Percentiles rank a stretch among this genome's conserved stretches.
phyloP scores from a whole-genome alignment of 805 yeast genomes.

The Cephaloascus fragrans region DNA sequence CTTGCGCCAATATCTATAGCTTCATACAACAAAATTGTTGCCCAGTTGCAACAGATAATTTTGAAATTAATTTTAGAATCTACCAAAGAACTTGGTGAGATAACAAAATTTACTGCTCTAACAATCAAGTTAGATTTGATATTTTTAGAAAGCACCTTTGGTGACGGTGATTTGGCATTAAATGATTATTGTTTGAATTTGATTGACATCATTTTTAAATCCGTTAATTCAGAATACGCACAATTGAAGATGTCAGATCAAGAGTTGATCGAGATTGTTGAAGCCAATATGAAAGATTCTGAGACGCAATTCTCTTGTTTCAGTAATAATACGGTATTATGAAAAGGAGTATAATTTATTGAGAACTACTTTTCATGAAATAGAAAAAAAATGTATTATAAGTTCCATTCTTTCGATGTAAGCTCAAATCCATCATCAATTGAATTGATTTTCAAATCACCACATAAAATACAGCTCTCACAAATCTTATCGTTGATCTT shows the following conservation, averaged over 20 bases:
- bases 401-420: conserved; percentile 37
- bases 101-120: not conserved
- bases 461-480: conserved; percentile 66
- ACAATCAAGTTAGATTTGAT: not conserved
- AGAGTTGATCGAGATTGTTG: not conserved
- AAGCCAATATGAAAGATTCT: not conserved
- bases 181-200: not conserved
- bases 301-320: not conserved
- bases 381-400: no score
- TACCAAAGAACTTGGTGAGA: not conserved
- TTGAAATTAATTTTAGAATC: not conserved
- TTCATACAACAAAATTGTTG: not conserved
- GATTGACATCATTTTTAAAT: not conserved
- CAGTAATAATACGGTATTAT: no score
- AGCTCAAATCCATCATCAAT: conserved; percentile 57
- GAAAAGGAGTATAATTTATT: no score
- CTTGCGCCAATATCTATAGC: not conserved
- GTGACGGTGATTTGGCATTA: not conserved
- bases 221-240: not conserved
- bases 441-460: conserved; percentile 59
- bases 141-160: not conserved
- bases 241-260: not conserved
- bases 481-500: conserved; percentile 54
- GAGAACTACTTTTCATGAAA: no score
- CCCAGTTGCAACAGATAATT: not conserved